phyloP scores from a whole-genome alignment of 768 basidiomycete species.

The Kwoniella dendrophila region DNA sequence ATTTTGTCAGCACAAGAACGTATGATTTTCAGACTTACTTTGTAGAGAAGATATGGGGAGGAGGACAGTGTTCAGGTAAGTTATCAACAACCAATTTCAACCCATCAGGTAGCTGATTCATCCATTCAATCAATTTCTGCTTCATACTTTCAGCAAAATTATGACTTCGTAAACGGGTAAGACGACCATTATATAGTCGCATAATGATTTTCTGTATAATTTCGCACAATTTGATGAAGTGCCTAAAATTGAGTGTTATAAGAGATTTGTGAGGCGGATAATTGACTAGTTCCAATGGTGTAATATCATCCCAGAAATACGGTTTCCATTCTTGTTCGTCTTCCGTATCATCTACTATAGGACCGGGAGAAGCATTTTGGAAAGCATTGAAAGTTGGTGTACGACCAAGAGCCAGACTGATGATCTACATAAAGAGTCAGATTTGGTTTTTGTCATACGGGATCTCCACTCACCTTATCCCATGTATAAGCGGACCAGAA shows the following conservation, averaged over 20 bases:
- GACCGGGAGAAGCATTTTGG: slow-evolving; percentile 30
- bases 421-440: slow-evolving; percentile 14
- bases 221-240: slow-evolving; percentile 36
- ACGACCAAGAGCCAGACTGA: slow-evolving; percentile 28
- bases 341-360: slow-evolving; percentile 38
- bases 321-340: slow-evolving; percentile 30
- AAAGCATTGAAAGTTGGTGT: slow-evolving; percentile 35
- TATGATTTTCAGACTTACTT: slow-evolving; percentile 21
- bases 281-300: slow-evolving; percentile 17
- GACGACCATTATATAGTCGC: slow-evolving; percentile 30
- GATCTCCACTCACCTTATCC: slow-evolving; percentile 25
- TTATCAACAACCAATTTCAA: slow-evolving; percentile 22
- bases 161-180: slow-evolving; percentile 3
- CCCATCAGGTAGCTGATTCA: slow-evolving; percentile 17
- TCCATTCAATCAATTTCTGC: slow-evolving; percentile 16
- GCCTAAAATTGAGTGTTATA: slow-evolving; percentile 23
- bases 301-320: slow-evolving; percentile 20
- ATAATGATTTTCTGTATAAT: slow-evolving; percentile 35
- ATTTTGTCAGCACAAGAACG: slow-evolving; percentile 3
- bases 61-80: slow-evolving; percentile 30
- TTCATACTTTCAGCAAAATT: slow-evolving; percentile 22
- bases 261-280: slow-evolving; percentile 27
- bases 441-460: not conserved
- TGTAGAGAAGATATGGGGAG: slow-evolving; percentile 34
- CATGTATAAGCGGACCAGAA: slow-evolving; percentile 36